These are phyloP conservation scores for Aspergillus brunneoviolaceus DNA, from an alignment of 2,329 filamentous ascomycete genomes.

Conservation along the genomic window DNA sequence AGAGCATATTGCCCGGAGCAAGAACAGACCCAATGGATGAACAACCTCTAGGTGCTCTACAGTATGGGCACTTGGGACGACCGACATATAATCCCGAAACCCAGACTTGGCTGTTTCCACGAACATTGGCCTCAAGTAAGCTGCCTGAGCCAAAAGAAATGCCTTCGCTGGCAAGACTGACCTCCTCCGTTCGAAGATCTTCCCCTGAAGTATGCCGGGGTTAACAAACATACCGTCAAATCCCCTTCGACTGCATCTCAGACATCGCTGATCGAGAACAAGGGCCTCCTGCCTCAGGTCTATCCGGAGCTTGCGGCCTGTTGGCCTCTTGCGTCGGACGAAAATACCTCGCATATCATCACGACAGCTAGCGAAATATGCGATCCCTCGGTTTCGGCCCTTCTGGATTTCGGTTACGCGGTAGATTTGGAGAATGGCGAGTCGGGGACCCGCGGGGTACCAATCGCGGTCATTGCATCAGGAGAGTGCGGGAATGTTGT, in stretches of 20 bases:
- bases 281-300: conserved; percentile 25
- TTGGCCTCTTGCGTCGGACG: conserved; percentile 30
- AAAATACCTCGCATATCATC: conserved; percentile 35
- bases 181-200: conserved; percentile 16
- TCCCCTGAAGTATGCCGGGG: conserved; percentile 31
- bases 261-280: conserved; percentile 20
- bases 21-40: conserved; percentile 59
- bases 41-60: conserved; percentile 48
- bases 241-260: conserved; percentile 21
- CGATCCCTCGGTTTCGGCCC: conserved; percentile 37
- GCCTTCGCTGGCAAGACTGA: neutral
- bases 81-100: conserved; percentile 51
- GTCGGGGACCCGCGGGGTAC: conserved; percentile 27
- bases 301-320: conserved; percentile 39
- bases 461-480: conserved; percentile 39
- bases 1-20: conserved; percentile 28
- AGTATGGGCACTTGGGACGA: conserved; percentile 58
- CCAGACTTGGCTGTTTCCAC: conserved; percentile 51
- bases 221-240: conserved; percentile 27
- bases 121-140: conserved; percentile 35
- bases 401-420: conserved; percentile 54
- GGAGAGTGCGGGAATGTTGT: conserved; percentile 51
- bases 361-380: conserved; percentile 29
- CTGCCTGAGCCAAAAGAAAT: neutral
- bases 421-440: conserved; percentile 35